Percentiles rank a stretch among this genome's conserved stretches.
These are phyloP conservation scores for Irpex lacteus DNA, from an alignment of 1,284 basidiomycete genomes.

Conservation along the genomic window DNA sequence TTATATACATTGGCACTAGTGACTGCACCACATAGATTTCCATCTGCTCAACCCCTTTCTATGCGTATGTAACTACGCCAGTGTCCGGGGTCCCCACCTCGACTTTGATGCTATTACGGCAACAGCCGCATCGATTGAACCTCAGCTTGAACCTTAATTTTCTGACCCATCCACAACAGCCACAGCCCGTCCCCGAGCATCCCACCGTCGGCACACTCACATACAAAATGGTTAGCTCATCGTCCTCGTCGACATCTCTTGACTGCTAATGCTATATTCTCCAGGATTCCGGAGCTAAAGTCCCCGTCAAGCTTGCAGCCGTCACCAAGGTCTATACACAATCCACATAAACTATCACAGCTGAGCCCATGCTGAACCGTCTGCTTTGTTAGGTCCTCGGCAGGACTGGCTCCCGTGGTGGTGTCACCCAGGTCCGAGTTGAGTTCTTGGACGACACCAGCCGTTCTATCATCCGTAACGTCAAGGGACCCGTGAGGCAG, in stretches of 20 bases:
- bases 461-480: constrained; percentile 98
- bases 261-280: constrained; percentile 1
- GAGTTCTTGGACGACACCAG: constrained; percentile 99
- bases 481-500: constrained; percentile 96
- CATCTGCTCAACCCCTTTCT: too few relatives aligned
- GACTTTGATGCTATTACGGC: not conserved
- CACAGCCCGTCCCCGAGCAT: constrained; percentile 12
- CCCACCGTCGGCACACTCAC: constrained; percentile 13
- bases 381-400: constrained; percentile 78
- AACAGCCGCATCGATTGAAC: not conserved
- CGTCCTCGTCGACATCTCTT: not conserved
- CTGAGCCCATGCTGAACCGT: constrained; percentile 7
- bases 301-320: constrained; percentile 92
- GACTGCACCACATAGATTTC: too few relatives aligned
- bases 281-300: constrained; percentile 77
- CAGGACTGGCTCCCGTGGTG: constrained; percentile 98
- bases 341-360: constrained; percentile 1
- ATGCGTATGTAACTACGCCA: too few relatives aligned
- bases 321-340: constrained; percentile 78
- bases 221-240: constrained; percentile 20
- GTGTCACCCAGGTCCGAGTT: constrained; percentile 99
- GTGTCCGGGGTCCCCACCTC: not conserved
- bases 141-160: constrained; percentile 15
- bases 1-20: not conserved
- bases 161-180: constrained; percentile 11